These are phyloP conservation scores for Gilbertella persicaria DNA, from an alignment of 371 early-diverging fungal species.

Conservation along the genomic window DNA sequence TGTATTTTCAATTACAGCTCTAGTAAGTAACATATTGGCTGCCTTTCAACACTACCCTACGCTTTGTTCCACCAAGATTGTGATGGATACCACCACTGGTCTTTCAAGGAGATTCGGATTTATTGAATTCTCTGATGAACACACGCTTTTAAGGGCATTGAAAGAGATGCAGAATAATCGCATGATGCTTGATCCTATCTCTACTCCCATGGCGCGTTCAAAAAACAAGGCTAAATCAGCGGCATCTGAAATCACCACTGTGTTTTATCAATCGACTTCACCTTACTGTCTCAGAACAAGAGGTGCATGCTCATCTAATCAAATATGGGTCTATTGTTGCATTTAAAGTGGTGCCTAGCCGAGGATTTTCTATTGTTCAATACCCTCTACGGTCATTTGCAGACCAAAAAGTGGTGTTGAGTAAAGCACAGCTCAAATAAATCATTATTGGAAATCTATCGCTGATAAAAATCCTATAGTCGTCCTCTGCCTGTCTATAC, in stretches of 20 bases:
- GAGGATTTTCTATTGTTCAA: conserved; percentile 88
- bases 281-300: conserved; percentile 33
- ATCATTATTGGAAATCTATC: too few species aligned
- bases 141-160: conserved; percentile 75
- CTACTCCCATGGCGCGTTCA: conserved; percentile 84
- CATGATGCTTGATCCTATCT: conserved; percentile 73
- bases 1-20: too few species aligned
- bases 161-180: conserved; percentile 79
- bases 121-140: conserved; percentile 75
- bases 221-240: conserved; percentile 69
- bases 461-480: too few species aligned
- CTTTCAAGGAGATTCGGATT: conserved; percentile 82
- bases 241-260: conserved; percentile 86
- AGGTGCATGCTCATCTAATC: conserved; percentile 26
- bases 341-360: conserved; percentile 85
- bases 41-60: conserved; percentile 69
- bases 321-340: conserved; percentile 81
- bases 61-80: conserved; percentile 80
- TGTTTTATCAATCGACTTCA: conserved; percentile 57
- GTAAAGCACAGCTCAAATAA: too few species aligned
- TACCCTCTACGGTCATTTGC: conserved; percentile 74
- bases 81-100: conserved; percentile 76
- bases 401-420: conserved; percentile 79
- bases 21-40: too few species aligned
- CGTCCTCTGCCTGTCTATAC: too few species aligned